Conservation (phyloP, 2,329 filamentous ascomycete species). For the Tolypocladium amazonense region DNA sequence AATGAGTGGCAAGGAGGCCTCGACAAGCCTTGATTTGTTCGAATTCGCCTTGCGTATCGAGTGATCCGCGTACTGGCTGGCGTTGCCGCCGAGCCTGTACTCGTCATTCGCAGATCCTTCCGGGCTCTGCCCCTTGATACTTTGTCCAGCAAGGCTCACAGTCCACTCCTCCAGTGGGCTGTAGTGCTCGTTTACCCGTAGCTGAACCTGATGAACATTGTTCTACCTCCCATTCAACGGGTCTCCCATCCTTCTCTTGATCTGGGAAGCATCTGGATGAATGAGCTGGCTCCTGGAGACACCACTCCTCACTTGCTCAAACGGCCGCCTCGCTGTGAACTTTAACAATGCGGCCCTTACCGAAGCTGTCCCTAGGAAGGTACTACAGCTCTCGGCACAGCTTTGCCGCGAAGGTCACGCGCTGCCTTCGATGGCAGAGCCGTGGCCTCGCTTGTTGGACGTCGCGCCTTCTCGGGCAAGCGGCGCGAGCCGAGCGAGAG, state of each 20-base stretch:
- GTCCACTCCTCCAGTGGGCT: not conserved
- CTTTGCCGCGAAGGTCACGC: not conserved
- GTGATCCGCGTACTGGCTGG: not conserved
- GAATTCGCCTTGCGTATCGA: not conserved
- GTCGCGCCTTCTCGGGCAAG: not conserved
- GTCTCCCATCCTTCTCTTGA: not conserved
- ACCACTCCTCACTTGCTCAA: not conserved
- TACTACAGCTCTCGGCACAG: not conserved
- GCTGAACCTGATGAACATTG: not conserved
- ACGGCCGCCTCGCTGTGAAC: not conserved
- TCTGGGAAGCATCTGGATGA: too few species aligned
- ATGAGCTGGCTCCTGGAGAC: not conserved
- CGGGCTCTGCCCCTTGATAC: not conserved
- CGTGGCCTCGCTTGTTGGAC: not conserved
- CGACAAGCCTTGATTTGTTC: not conserved
- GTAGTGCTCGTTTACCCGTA: not conserved
- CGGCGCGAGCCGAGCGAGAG: not conserved
- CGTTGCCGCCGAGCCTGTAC: not conserved
- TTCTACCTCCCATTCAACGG: not conserved
- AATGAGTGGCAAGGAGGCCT: not conserved
- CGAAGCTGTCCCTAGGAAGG: too few species aligned
- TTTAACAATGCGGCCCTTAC: not conserved
- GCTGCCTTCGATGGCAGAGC: not conserved
- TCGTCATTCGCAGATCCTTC: not conserved
- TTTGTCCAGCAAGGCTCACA: not conserved